A percentile compares a stretch with the other conserved stretches of the same genome.
Evolutionary conservation across 2,329 filamentous ascomycete genomes (phyloP).

Genomic region (Elsinoe fawcettii): DNA sequence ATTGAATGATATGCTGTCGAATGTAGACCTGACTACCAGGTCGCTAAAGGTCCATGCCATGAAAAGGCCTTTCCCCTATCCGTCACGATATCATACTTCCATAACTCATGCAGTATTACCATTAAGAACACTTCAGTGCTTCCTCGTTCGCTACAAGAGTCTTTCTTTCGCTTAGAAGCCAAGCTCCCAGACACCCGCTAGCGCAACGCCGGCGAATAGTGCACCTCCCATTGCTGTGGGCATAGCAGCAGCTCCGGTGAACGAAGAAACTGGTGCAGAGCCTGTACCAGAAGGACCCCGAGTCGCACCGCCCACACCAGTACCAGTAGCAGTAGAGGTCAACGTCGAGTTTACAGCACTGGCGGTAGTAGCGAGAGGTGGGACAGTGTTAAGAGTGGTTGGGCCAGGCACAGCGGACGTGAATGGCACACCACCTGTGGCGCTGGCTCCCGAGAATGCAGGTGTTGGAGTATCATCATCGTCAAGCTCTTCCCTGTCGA

Average conservation of each 20-base stretch:
- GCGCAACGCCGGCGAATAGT: not conserved
- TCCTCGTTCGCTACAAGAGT: not conserved
- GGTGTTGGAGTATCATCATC: slow-evolving; percentile 1
- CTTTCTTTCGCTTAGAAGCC: not conserved
- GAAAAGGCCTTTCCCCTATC: not conserved
- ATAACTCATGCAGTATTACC: not conserved
- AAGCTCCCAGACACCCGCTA: not conserved
- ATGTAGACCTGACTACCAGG: slow-evolving; percentile 1
- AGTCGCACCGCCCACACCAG: not conserved
- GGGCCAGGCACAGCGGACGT: not conserved
- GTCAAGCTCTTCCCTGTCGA: slow-evolving; percentile 3
- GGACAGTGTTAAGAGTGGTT: slow-evolving; percentile 8
- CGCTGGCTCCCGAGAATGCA: not conserved
- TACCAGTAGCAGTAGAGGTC: not conserved
- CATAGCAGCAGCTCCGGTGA: not conserved
- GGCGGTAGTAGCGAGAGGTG: not conserved
- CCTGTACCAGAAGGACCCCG: not conserved
- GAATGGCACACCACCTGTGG: not conserved
- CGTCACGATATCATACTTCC: not conserved
- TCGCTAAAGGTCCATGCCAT: not conserved
- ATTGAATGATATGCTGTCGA: slow-evolving; percentile 2
- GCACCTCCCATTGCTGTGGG: not conserved
- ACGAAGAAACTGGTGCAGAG: not conserved
- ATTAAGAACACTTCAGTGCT: not conserved
- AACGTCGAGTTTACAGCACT: not conserved